Conservation (phyloP, 306 rosid species). For the Prunus persica region Prunus_persica_NCBIv2 NC_034010.1:24227501-24228000, state of each 20-base stretch:
- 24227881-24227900: no score
- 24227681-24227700: neutral
- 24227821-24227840: no score
- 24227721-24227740: neutral
- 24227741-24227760: neutral
- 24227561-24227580: no score
- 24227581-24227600: no score
- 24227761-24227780: neutral
- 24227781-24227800: no score
- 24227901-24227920: neutral
- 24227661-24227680: neutral
- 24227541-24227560: no score
- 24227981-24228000: no score
- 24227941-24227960: neutral
- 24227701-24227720: neutral
- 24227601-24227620: neutral
- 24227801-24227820: no score
- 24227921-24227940: neutral
- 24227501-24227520: no score
- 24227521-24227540: no score
- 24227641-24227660: neutral
- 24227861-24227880: no score
- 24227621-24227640: neutral
- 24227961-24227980: neutral
- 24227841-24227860: no score